Conservation (phyloP, 108 stramenopile species). For the Skeletonema potamos region DNA sequence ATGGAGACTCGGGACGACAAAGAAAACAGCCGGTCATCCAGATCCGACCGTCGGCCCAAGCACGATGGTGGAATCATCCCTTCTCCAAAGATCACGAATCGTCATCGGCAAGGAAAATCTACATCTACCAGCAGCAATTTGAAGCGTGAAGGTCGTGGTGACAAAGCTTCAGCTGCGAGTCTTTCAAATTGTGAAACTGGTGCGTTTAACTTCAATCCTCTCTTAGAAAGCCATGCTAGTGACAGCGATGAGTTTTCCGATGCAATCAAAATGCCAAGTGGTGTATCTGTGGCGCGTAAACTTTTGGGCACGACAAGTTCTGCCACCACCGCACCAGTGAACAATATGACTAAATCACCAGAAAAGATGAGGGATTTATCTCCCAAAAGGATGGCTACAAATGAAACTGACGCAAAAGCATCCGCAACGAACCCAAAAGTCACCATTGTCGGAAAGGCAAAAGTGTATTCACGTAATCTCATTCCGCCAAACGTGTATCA, state of each 20-base stretch:
- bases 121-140: background rate
- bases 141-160: background rate
- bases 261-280: background rate
- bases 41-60: background rate
- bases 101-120: background rate
- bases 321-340: background rate
- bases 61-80: background rate
- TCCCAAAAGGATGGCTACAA: background rate
- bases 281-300: background rate
- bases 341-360: background rate
- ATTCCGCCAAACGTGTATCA: conserved; percentile 80
- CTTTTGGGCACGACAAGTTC: background rate
- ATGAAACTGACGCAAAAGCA: background rate
- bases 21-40: background rate
- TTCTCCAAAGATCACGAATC: background rate
- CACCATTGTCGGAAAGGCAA: conserved; percentile 21
- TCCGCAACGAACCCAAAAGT: background rate
- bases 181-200: background rate
- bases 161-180: background rate
- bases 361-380: background rate
- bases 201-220: background rate
- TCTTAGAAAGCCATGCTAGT: background rate
- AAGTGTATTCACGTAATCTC: conserved; percentile 66
- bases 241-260: background rate
- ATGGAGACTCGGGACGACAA: background rate